Percentiles rank a stretch among this genome's conserved stretches.
Conservation (phyloP, 2,329 filamentous ascomycete species). For the Dothiorella sarmentorum region DNA sequence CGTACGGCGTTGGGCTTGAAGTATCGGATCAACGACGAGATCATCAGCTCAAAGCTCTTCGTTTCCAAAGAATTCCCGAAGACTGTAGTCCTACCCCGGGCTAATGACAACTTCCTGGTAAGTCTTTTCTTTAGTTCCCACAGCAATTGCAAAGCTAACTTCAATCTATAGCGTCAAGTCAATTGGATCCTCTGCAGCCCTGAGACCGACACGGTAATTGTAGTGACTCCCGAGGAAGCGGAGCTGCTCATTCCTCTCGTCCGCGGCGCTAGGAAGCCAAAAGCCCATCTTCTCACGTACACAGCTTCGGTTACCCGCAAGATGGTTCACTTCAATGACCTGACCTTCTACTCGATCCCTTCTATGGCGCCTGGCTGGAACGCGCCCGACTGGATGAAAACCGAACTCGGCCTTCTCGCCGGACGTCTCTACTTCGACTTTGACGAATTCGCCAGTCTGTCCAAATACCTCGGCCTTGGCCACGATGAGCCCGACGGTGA, state of each 20-base stretch:
- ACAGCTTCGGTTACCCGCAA: constrained; percentile 57
- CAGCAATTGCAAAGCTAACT: not conserved
- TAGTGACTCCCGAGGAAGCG: constrained; percentile 63
- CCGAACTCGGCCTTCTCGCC: constrained; percentile 59
- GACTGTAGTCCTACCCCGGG: constrained; percentile 39
- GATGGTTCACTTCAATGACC: constrained; percentile 58
- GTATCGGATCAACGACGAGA: constrained; percentile 27
- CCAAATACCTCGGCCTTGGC: constrained; percentile 27
- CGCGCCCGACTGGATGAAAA: constrained; percentile 52
- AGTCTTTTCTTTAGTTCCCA: constrained; percentile 5
- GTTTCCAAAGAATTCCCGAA: constrained; percentile 48
- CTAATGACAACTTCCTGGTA: constrained; percentile 44
- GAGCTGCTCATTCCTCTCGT: constrained; percentile 53
- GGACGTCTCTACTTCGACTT: constrained; percentile 60
- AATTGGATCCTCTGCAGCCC: constrained; percentile 61
- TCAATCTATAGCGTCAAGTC: constrained; percentile 42
- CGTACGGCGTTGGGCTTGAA: constrained; percentile 39
- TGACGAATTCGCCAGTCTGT: constrained; percentile 39
- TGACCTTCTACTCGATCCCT: constrained; percentile 55
- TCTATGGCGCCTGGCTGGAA: constrained; percentile 38
- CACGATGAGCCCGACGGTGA: not conserved
- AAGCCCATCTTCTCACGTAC: constrained; percentile 54
- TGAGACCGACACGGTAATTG: constrained; percentile 47
- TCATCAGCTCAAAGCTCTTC: constrained; percentile 32
- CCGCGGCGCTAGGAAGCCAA: not conserved